These are phyloP conservation scores for Kwoniella pini DNA, from an alignment of 768 basidiomycete genomes.

Conservation along the genomic window DNA sequence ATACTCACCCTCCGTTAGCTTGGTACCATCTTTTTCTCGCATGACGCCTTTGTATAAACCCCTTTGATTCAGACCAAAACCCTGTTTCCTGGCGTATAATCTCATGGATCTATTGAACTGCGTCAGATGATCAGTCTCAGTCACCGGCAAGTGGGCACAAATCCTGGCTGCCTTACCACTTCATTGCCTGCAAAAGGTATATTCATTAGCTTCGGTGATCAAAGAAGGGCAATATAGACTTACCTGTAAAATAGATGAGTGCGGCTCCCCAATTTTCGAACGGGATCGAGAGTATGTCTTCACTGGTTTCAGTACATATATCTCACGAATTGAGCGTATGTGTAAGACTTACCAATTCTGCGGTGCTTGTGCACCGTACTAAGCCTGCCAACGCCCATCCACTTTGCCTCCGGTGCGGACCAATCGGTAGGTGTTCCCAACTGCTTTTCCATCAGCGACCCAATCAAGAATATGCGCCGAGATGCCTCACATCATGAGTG, in stretches of 20 bases:
- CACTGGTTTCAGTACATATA: no score
- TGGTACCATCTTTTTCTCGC: conserved; percentile 65
- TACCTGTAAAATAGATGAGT: conserved; percentile 84
- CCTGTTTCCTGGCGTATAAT: conserved; percentile 74
- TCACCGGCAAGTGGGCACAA: no score
- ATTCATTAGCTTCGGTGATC: background rate
- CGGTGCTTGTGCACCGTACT: conserved; percentile 60
- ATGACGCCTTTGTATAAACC: conserved; percentile 74
- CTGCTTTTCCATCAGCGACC: no score
- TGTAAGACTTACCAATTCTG: conserved; percentile 69
- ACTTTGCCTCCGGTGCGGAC: conserved; percentile 69
- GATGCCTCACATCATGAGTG: conserved; percentile 68
- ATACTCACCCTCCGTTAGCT: conserved; percentile 66
- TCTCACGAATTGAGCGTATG: no score
- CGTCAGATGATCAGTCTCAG: background rate
- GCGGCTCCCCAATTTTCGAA: conserved; percentile 79
- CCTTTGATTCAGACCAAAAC: conserved; percentile 83
- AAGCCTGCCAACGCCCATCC: conserved; percentile 75
- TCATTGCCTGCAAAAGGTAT: conserved; percentile 65
- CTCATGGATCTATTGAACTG: conserved; percentile 91
- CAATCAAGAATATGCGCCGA: no score
- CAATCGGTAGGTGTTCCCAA: conserved; percentile 70
- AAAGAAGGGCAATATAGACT: conserved; percentile 24
- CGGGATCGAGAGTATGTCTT: conserved; percentile 82
- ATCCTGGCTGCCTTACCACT: conserved; percentile 62